A percentile compares a stretch with the other conserved stretches of the same genome.
phyloP scores from a whole-genome alignment of 2,329 filamentous ascomycete genomes.

The Colletotrichum sansevieriae region DNA sequence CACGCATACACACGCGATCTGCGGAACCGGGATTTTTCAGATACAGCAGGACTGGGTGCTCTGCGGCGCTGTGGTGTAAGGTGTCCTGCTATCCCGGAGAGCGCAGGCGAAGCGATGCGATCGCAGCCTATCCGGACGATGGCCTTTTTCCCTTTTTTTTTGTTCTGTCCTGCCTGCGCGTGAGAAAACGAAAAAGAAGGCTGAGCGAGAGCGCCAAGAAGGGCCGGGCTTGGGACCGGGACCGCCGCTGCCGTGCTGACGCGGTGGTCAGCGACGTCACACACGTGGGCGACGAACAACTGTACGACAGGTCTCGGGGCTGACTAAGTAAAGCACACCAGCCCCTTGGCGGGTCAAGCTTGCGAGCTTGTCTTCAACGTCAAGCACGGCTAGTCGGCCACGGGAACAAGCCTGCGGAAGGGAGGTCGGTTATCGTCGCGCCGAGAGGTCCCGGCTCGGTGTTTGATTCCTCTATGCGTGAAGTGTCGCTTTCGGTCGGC shows the following conservation, averaged over 20 bases:
- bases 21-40: too few species aligned
- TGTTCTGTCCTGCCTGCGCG: not conserved
- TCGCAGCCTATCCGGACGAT: slow-evolving; percentile 26
- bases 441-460: not conserved
- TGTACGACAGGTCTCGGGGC: slow-evolving; percentile 19
- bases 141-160: not conserved
- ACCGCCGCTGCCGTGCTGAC: slow-evolving; percentile 36
- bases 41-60: not conserved
- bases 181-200: not conserved
- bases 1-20: too few species aligned
- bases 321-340: slow-evolving; percentile 28
- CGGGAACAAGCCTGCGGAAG: not conserved
- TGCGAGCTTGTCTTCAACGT: not conserved
- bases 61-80: not conserved
- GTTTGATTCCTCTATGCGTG: not conserved
- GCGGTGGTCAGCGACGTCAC: slow-evolving; percentile 39
- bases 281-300: slow-evolving; percentile 30
- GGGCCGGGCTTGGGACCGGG: slow-evolving; percentile 22
- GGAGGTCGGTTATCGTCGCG: slow-evolving; percentile 9
- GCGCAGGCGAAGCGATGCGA: slow-evolving; percentile 4
- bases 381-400: slow-evolving; percentile 9
- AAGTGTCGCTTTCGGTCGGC: not conserved
- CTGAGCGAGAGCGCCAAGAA: slow-evolving; percentile 16
- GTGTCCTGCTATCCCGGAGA: not conserved
- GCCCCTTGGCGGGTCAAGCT: slow-evolving; percentile 3